A percentile compares a stretch with the other conserved stretches of the same genome.
Conservation (phyloP, 1,284 basidiomycete species). For the Cutaneotrichosporon daszewskae region DNA sequence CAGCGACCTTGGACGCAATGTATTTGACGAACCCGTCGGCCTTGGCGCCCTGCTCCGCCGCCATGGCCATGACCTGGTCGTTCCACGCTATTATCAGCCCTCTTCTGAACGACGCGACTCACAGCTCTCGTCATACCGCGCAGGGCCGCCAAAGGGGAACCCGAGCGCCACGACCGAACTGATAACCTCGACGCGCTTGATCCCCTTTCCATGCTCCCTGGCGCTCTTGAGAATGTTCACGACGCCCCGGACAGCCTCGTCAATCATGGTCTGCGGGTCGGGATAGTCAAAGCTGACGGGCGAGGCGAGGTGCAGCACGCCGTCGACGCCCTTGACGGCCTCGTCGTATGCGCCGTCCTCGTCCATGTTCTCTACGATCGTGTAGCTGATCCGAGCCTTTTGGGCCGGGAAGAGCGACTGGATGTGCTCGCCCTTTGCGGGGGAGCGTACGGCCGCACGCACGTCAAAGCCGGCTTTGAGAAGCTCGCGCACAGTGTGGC, state of each 20-base stretch:
- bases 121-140: no score
- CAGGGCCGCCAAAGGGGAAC: no score
- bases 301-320: slow-evolving; percentile 46
- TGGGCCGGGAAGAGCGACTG: slow-evolving; percentile 33
- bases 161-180: slow-evolving; percentile 29
- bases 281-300: slow-evolving; percentile 8
- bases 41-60: neutral
- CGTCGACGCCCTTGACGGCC: slow-evolving; percentile 61
- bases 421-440: slow-evolving; percentile 53
- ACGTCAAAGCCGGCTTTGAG: slow-evolving; percentile 46
- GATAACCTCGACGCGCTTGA: slow-evolving; percentile 1
- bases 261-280: neutral
- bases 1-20: slow-evolving; percentile 19
- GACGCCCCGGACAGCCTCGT: slow-evolving; percentile 4
- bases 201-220: no score
- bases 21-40: slow-evolving; percentile 5
- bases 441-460: slow-evolving; percentile 56
- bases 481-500: slow-evolving; percentile 27
- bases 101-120: no score
- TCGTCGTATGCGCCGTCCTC: slow-evolving; percentile 63
- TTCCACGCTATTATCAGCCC: no score
- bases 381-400: no score
- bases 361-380: no score
- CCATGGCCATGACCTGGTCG: neutral
- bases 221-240: neutral